Percentiles rank a stretch among this genome's conserved stretches.
phyloP scores from a whole-genome alignment of 1,284 basidiomycete genomes.

The Blastosporella zonata region DNA sequence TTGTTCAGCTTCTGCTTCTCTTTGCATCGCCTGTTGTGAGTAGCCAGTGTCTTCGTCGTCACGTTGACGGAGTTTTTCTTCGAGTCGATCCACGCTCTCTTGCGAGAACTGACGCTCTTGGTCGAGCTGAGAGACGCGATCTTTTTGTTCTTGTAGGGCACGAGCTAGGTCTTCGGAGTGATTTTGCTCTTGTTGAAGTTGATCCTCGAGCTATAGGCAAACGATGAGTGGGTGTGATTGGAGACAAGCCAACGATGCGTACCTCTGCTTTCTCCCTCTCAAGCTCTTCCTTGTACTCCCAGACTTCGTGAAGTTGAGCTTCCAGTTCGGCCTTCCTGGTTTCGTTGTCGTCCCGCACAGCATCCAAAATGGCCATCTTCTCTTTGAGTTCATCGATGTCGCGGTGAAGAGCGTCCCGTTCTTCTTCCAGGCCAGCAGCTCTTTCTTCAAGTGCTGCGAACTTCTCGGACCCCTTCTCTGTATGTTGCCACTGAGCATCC shows the following conservation, averaged over 20 bases:
- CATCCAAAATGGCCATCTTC: constrained; percentile 47
- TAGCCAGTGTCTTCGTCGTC: constrained; percentile 36
- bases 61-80: constrained; percentile 49
- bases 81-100: constrained; percentile 51
- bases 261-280: constrained; percentile 59
- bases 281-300: constrained; percentile 44
- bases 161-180: constrained; percentile 44
- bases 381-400: constrained; percentile 41
- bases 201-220: constrained; percentile 43
- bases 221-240: constrained; percentile 7
- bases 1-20: constrained; percentile 52
- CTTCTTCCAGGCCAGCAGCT: constrained; percentile 37
- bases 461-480: constrained; percentile 46
- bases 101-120: constrained; percentile 54
- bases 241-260: constrained; percentile 16
- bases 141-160: constrained; percentile 55
- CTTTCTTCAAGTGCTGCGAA: constrained; percentile 37
- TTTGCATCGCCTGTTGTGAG: constrained; percentile 32
- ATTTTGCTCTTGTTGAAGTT: constrained; percentile 46
- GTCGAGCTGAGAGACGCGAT: constrained; percentile 49
- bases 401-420: constrained; percentile 37
- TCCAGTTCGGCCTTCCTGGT: constrained; percentile 53
- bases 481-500: constrained; percentile 61
- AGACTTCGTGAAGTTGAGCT: constrained; percentile 47
- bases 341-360: constrained; percentile 54